These are phyloP conservation scores for Rheum nobile DNA, from an alignment of 148 eudicot species.

Conservation along the genomic window DNA sequence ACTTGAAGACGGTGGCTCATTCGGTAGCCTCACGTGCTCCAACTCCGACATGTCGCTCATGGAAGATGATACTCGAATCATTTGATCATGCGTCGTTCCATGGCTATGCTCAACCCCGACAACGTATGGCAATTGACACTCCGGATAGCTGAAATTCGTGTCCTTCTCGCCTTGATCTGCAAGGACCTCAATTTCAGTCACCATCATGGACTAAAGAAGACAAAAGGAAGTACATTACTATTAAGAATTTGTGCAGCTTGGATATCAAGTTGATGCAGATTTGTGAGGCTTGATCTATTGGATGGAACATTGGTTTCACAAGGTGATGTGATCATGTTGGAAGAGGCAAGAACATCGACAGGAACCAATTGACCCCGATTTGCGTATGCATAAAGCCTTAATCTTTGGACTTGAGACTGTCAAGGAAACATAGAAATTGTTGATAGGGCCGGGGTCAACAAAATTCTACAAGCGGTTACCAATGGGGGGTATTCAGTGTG, in stretches of 20 bases:
- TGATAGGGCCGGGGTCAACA: no score
- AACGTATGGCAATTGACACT: no score
- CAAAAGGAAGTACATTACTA: no score
- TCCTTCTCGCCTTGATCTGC: not conserved
- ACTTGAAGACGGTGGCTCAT: not conserved
- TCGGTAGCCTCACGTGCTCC: not conserved
- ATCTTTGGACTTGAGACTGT: conserved; percentile 34
- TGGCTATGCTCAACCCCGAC: no score
- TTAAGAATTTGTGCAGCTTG: no score
- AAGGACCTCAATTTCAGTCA: not conserved
- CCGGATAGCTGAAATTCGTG: not conserved
- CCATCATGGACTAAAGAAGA: no score
- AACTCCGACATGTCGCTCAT: not conserved
- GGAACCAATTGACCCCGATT: conserved; percentile 17
- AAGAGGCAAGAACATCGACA: conserved; percentile 5
- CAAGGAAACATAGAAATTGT: no score
- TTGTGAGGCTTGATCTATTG: not conserved
- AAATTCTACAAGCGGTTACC: no score
- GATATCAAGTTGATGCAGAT: not conserved
- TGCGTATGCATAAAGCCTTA: conserved; percentile 29
- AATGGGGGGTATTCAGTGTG: no score
- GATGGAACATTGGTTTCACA: not conserved
- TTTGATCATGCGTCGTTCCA: no score
- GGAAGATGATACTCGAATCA: not conserved
- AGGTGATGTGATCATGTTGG: not conserved